These are phyloP conservation scores for Heliosperma pusillum DNA, from an alignment of 148 eudicot species.

Conservation along the genomic window DNA sequence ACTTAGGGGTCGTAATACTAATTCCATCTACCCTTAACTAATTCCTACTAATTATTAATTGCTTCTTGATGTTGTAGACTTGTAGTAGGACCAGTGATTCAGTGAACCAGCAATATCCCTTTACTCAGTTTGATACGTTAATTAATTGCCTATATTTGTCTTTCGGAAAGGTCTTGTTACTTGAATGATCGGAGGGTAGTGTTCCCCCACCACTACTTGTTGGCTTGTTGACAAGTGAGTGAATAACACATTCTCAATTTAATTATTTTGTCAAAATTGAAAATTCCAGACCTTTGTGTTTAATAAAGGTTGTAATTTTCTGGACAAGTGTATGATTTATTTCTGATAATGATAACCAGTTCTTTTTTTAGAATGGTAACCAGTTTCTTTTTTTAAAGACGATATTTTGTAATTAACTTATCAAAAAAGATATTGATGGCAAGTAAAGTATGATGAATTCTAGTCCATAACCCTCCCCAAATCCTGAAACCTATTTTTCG, in stretches of 20 bases:
- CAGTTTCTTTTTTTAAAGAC: no score
- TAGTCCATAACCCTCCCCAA: background rate
- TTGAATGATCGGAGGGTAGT: background rate
- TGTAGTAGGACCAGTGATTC: background rate
- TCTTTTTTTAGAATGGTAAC: no score
- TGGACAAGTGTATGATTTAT: background rate
- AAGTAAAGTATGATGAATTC: conserved; percentile 8
- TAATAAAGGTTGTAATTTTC: background rate
- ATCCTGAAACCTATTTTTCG: no score
- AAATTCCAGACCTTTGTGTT: background rate
- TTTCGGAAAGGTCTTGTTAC: background rate
- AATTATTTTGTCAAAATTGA: background rate
- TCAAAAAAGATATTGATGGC: background rate
- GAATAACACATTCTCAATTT: background rate
- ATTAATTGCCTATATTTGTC: background rate
- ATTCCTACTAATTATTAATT: background rate
- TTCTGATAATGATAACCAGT: background rate
- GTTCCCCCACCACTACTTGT: background rate
- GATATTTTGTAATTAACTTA: background rate
- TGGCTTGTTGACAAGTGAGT: background rate
- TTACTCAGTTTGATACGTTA: background rate
- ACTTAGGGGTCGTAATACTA: background rate
- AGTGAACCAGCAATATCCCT: background rate
- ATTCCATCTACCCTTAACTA: background rate
- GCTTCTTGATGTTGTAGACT: background rate